Conservation (phyloP, 805 yeast genomes). For the Candida tibetensis region DNA sequence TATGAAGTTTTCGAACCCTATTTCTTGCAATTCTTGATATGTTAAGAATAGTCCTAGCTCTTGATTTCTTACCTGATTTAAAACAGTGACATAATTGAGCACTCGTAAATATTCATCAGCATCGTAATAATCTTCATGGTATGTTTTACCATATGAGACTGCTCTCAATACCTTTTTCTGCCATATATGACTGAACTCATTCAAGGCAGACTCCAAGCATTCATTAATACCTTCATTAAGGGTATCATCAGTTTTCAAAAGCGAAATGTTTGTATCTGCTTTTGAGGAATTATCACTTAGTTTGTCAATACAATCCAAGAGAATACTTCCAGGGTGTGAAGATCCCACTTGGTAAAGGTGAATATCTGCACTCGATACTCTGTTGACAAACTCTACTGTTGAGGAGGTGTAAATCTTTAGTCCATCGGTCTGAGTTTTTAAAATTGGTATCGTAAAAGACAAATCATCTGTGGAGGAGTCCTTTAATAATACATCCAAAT, state of each 20-base stretch:
- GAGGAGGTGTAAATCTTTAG: slow-evolving; percentile 58
- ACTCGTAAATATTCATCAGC: slow-evolving; percentile 62
- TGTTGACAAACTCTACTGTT: slow-evolving; percentile 58
- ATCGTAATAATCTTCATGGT: slow-evolving; percentile 47
- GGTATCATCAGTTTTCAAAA: slow-evolving; percentile 42
- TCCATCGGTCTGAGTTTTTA: slow-evolving; percentile 66
- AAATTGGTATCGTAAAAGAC: slow-evolving; percentile 34
- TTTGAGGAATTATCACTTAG: slow-evolving; percentile 68
- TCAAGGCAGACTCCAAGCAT: slow-evolving; percentile 71
- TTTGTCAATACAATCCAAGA: slow-evolving; percentile 69
- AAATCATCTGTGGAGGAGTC: slow-evolving; percentile 14
- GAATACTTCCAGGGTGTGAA: slow-evolving; percentile 73
- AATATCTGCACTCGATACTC: slow-evolving; percentile 56
- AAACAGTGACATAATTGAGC: slow-evolving; percentile 58
- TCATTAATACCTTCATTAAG: slow-evolving; percentile 61
- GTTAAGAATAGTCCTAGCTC: slow-evolving; percentile 73
- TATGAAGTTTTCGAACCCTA: slow-evolving; percentile 58
- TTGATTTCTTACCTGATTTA: slow-evolving; percentile 64
- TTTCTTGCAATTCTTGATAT: slow-evolving; percentile 43
- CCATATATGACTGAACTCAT: slow-evolving; percentile 74
- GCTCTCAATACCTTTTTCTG: slow-evolving; percentile 80
- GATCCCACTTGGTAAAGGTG: slow-evolving; percentile 82
- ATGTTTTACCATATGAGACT: slow-evolving; percentile 81
- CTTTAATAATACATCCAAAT: slow-evolving; percentile 21
- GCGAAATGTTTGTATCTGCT: slow-evolving; percentile 72